Percentiles rank a stretch among this genome's conserved stretches.
Conservation (phyloP, 139 green algal species). For the Dunaliella primolecta region DNA sequence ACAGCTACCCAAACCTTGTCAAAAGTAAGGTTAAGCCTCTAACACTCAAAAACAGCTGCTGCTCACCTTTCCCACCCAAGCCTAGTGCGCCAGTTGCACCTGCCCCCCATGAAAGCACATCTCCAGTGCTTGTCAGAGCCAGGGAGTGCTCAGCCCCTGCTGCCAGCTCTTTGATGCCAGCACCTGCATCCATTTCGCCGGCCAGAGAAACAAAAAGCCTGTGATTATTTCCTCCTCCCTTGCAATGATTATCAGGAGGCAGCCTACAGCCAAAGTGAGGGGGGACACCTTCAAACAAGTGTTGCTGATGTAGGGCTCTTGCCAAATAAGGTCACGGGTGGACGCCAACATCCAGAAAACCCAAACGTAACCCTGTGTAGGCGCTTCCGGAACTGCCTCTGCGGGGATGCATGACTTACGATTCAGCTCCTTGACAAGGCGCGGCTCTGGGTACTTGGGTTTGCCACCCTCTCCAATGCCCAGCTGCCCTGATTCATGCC, state of each 20-base stretch:
- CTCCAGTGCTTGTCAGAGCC: slow-evolving; percentile 31
- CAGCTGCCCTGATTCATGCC: slow-evolving; percentile 41
- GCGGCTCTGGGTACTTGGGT: slow-evolving; percentile 32
- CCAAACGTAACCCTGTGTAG: no score
- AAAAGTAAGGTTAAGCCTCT: no score
- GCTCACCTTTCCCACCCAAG: slow-evolving; percentile 27
- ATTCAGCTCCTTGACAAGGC: slow-evolving; percentile 40
- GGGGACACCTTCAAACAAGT: no score
- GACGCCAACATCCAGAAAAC: no score
- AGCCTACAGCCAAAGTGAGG: not conserved
- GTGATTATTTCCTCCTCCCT: no score
- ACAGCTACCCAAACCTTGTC: no score
- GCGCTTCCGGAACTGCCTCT: no score
- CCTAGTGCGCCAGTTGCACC: slow-evolving; percentile 42
- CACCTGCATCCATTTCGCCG: slow-evolving; percentile 14
- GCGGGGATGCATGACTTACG: no score
- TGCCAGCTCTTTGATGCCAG: slow-evolving; percentile 25
- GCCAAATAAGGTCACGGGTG: no score
- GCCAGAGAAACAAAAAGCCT: no score
- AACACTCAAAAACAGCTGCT: no score
- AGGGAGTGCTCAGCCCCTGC: slow-evolving; percentile 43
- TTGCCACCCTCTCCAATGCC: slow-evolving; percentile 29
- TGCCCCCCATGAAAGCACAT: slow-evolving; percentile 37
- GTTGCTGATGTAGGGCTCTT: no score
- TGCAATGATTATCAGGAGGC: not conserved